Percentiles rank a stretch among this genome's conserved stretches.
Evolutionary conservation across 116 monocot genomes (phyloP).

Genomic region (Zostera marina): DNA sequence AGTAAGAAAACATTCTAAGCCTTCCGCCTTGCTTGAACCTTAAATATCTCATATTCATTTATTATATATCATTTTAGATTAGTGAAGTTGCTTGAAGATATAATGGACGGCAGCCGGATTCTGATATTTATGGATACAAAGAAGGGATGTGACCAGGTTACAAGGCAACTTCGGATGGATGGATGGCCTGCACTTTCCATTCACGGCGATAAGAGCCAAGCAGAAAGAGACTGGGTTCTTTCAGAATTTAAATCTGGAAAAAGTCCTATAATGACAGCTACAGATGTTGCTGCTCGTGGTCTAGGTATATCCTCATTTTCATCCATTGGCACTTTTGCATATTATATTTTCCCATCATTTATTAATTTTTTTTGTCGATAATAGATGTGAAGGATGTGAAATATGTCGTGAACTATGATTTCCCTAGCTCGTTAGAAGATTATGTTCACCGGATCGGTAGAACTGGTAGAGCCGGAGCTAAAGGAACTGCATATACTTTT

Average conservation of each 20-base stretch:
- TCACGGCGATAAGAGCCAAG: constrained; percentile 98
- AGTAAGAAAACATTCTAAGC: constrained; percentile 30
- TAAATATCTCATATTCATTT: background rate
- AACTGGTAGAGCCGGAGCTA: constrained; percentile 95
- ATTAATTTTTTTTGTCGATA: constrained; percentile 3
- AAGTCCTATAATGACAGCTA: constrained; percentile 99
- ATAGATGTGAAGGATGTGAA: constrained; percentile 98
- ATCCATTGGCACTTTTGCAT: background rate
- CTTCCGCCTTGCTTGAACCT: background rate
- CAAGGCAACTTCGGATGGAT: constrained; percentile 95
- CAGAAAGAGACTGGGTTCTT: constrained; percentile 98
- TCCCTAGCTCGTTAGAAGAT: constrained; percentile 94
- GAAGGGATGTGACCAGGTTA: constrained; percentile 92
- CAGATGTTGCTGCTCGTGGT: constrained; percentile 99
- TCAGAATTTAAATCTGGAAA: constrained; percentile 98
- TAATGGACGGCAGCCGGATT: constrained; percentile 98
- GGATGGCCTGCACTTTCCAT: constrained; percentile 99
- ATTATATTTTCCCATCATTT: background rate
- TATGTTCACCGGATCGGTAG: constrained; percentile 98
- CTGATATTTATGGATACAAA: constrained; percentile 97
- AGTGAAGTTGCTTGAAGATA: constrained; percentile 90
- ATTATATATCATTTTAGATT: constrained; percentile 32
- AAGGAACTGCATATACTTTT: constrained; percentile 96
- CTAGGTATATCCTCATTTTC: constrained; percentile 35
- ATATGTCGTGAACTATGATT: constrained; percentile 96